These are phyloP conservation scores for Penicillium coffeae DNA, from an alignment of 495 filamentous ascomycete genomes.

Conservation along the genomic window DNA sequence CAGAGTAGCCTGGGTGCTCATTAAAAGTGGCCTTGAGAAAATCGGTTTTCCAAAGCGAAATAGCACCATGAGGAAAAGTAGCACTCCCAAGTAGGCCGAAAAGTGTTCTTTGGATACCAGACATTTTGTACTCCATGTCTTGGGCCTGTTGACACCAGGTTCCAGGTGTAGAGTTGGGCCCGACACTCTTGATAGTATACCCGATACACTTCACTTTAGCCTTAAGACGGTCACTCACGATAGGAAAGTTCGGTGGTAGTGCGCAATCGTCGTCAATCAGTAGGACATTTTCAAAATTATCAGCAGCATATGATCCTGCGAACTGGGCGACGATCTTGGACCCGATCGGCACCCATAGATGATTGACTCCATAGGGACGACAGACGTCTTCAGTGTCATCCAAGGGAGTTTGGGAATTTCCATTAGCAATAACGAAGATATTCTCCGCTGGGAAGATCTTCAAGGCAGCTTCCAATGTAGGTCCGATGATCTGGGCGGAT, in stretches of 20 bases:
- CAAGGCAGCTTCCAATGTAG: constrained; percentile 41
- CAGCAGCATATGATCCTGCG: constrained; percentile 41
- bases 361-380: constrained; percentile 37
- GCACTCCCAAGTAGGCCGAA: constrained; percentile 39
- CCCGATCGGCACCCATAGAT: constrained; percentile 36
- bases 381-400: constrained; percentile 46
- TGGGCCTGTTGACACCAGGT: constrained; percentile 44
- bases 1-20: constrained; percentile 42
- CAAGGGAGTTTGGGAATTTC: constrained; percentile 35
- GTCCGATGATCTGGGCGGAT: constrained; percentile 38
- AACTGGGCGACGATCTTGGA: constrained; percentile 46
- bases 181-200: constrained; percentile 44
- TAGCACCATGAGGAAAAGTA: constrained; percentile 43
- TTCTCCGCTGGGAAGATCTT: constrained; percentile 42
- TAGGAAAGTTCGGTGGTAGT: constrained; percentile 40
- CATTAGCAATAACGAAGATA: constrained; percentile 46
- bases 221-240: constrained; percentile 38
- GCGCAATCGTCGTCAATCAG: constrained; percentile 48
- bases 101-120: constrained; percentile 35
- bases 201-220: constrained; percentile 36
- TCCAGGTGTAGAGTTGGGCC: constrained; percentile 24
- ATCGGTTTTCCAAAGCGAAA: constrained; percentile 41
- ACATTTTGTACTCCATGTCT: constrained; percentile 46
- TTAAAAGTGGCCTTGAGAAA: constrained; percentile 40
- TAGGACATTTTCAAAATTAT: constrained; percentile 38